Base-by-base conservation (phyloP, 2,329 filamentous ascomycete genomes). In the Aspergillus japonicus region DNA sequence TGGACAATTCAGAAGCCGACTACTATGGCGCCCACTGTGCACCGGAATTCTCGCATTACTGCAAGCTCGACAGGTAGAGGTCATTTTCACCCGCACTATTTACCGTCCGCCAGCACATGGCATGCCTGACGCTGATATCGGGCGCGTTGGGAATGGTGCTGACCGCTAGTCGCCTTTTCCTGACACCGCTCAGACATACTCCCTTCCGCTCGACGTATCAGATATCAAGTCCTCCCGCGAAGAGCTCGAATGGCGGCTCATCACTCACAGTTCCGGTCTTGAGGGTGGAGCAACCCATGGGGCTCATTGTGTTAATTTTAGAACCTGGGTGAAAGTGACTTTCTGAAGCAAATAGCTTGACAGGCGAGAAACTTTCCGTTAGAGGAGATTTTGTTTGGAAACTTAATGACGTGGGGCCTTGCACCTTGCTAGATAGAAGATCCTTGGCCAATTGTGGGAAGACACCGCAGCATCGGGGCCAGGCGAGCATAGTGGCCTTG, bases 151-250 rank as follows among this genome's bases (percentile, higher is more conserved):
- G 26, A n/a, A 29, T 44, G 12, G 42, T n/a, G 26, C 53, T 55
- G 53, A 55, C 53, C 53, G 42, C 53, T 48, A 55, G 10, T 48
- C 44, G 33, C 19, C n/a, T 19, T 42, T 44, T 48, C 31, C 47
- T 23, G 53, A 19, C 53, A 33, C 53, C 53, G 26, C 53, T 55
- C 53, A 55, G 53, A 47, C 53, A 55, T 47, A 24, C 21, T 31
- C 52, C 29, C 24, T 16, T 16, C 7, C n/a, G 24, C 42, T 55
- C 44, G 26, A 48, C 53, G 26, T 55, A 55, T 48, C 42, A 48
- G 42, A 48, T 44, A 44, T 19, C 39, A 44, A 3, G 16, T 19
- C 3, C 16, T 44, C 5, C 39, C 39, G 16, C 1, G 19, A 44
- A 19, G 39, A 44, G 39, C 39, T 44, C 19, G 14, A 16, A 42